These are phyloP conservation scores for Torulaspora quercuum DNA, from an alignment of 805 yeast genomes.

Conservation along the genomic window DNA sequence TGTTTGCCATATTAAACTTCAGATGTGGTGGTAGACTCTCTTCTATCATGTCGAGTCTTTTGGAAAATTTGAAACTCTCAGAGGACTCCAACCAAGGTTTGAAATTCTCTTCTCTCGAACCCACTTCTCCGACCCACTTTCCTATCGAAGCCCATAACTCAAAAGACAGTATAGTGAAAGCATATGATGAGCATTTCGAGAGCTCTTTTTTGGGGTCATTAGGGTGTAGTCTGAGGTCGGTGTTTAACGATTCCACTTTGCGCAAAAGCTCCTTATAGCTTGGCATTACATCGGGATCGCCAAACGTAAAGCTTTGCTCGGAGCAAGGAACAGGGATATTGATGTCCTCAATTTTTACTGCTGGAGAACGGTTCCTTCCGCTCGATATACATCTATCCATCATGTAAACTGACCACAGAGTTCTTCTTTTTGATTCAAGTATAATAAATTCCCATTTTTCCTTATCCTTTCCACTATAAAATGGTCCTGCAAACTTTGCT, in stretches of 20 bases:
- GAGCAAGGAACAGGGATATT: slow-evolving; percentile 35
- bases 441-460: slow-evolving; percentile 20
- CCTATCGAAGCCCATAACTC: slow-evolving; percentile 41
- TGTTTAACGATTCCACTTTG: neutral
- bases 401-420: slow-evolving; percentile 43
- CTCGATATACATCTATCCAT: slow-evolving; percentile 43
- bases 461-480: neutral
- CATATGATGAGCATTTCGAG: slow-evolving; percentile 26
- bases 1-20: slow-evolving; percentile 24
- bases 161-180: slow-evolving; percentile 35
- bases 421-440: slow-evolving; percentile 37
- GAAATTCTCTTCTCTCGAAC: slow-evolving; percentile 31
- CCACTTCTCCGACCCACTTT: slow-evolving; percentile 41
- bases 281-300: slow-evolving; percentile 16
- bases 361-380: slow-evolving; percentile 37
- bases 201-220: slow-evolving; percentile 9
- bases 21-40: slow-evolving; percentile 31
- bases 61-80: slow-evolving; percentile 28
- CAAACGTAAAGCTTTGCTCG: slow-evolving; percentile 36
- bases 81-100: slow-evolving; percentile 36
- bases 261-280: neutral
- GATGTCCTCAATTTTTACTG: slow-evolving; percentile 37
- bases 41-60: slow-evolving; percentile 28
- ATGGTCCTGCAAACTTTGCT: neutral
- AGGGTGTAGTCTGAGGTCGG: slow-evolving; percentile 8